phyloP scores from a whole-genome alignment of 306 rosid species.

The Dalbergia oliveri region DNA sequence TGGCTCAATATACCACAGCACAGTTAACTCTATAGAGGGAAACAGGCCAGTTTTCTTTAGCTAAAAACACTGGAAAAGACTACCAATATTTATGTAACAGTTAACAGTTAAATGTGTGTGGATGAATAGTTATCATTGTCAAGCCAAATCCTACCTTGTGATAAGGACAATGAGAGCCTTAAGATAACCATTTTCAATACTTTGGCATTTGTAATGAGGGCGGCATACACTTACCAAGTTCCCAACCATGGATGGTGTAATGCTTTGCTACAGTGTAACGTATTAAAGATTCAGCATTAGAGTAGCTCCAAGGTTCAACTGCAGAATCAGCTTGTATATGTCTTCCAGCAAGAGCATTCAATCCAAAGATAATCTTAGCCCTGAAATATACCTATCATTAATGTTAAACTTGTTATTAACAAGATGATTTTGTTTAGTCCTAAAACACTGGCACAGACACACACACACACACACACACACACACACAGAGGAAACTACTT shows the following conservation, averaged over 20 bases:
- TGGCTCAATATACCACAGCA: slow-evolving; percentile 12
- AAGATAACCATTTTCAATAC: slow-evolving; percentile 18
- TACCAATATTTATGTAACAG: too few species aligned
- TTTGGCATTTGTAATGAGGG: slow-evolving; percentile 24
- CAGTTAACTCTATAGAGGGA: neutral
- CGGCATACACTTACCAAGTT: slow-evolving; percentile 72
- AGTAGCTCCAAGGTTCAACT: slow-evolving; percentile 75
- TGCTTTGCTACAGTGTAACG: slow-evolving; percentile 77
- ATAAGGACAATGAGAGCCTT: neutral
- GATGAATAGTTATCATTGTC: too few species aligned
- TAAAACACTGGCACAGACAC: neutral
- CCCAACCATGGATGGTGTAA: slow-evolving; percentile 88
- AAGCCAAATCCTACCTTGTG: too few species aligned
- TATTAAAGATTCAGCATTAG: slow-evolving; percentile 81
- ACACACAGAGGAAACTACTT: neutral
- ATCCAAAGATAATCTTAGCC: slow-evolving; percentile 84
- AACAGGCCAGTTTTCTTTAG: slow-evolving; percentile 1
- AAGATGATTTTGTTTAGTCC: slow-evolving; percentile 1
- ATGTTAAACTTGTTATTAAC: slow-evolving; percentile 41
- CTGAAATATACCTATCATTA: slow-evolving; percentile 59
- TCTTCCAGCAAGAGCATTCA: slow-evolving; percentile 85
- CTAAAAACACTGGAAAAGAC: neutral
- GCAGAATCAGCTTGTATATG: slow-evolving; percentile 49
- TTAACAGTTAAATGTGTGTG: too few species aligned
- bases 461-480: too few species aligned